phyloP scores from a whole-genome alignment of 2,329 filamentous ascomycete genomes.

The Fusarium mexicanum region DNA sequence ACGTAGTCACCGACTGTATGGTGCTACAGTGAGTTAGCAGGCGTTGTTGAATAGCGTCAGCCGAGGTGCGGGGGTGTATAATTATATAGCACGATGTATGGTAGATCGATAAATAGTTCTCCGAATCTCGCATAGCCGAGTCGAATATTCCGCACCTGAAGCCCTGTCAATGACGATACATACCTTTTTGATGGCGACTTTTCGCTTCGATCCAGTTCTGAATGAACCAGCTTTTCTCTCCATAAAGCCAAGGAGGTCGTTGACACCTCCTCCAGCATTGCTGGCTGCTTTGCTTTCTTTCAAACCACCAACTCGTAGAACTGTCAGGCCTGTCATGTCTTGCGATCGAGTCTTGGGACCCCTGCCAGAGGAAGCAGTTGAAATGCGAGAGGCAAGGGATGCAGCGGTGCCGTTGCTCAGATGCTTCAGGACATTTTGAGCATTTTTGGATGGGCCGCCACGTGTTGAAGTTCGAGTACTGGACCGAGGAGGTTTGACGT shows the following conservation, averaged over 20 bases:
- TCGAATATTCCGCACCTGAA: conserved; percentile 43
- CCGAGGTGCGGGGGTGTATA: conserved; percentile 33
- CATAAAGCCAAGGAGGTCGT: conserved; percentile 72
- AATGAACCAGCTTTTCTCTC: conserved; percentile 74
- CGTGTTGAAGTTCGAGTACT: conserved; percentile 43
- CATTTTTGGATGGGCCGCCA: conserved; percentile 49
- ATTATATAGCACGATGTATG: conserved; percentile 30
- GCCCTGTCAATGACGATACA: conserved; percentile 57
- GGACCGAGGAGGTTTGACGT: conserved; percentile 43
- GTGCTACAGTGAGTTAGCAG: conserved; percentile 78
- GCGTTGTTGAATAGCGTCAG: conserved; percentile 47
- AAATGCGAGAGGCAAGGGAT: conserved; percentile 49
- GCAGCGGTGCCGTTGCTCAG: conserved; percentile 49
- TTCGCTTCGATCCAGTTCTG: conserved; percentile 56
- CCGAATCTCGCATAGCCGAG: conserved; percentile 33
- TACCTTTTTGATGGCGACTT: conserved; percentile 80
- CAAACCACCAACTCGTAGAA: conserved; percentile 68
- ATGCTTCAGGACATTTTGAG: conserved; percentile 57
- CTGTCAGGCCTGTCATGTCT: conserved; percentile 41
- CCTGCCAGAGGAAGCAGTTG: conserved; percentile 42
- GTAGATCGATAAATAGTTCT: conserved; percentile 33
- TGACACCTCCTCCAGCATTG: conserved; percentile 73
- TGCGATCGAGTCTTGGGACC: conserved; percentile 36
- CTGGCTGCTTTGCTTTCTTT: conserved; percentile 73
- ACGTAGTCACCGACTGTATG: conserved; percentile 74